Conservation (phyloP, 805 yeast species). For the Zygosaccharomyces bailii region DNA sequence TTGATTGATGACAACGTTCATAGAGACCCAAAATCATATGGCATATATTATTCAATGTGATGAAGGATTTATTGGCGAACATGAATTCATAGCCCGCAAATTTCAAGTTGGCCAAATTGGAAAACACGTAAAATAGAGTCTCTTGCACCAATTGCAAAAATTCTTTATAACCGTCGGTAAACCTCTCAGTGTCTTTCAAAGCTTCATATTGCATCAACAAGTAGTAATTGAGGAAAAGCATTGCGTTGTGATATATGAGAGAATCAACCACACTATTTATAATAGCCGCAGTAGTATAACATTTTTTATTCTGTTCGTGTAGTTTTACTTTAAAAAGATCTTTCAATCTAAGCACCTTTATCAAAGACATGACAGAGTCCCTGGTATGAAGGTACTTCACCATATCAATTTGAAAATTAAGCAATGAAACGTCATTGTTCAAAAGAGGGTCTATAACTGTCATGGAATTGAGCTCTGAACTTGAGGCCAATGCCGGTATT, state of each 20-base stretch:
- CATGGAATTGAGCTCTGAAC: conserved; percentile 20
- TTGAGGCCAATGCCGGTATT: conserved; percentile 23
- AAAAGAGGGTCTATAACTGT: conserved; percentile 29
- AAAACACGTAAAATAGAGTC: conserved; percentile 32
- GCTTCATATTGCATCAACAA: conserved; percentile 29
- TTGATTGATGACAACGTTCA: conserved; percentile 19
- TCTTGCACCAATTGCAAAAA: conserved; percentile 29
- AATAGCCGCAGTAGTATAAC: conserved; percentile 24
- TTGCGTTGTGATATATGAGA: conserved; percentile 28
- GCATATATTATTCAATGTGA: conserved; percentile 22
- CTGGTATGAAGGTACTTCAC: conserved; percentile 30
- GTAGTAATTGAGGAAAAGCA: conserved; percentile 24
- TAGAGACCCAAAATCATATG: conserved; percentile 28
- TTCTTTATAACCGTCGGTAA: conserved; percentile 22
- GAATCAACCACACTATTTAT: conserved; percentile 29
- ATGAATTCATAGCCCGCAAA: conserved; percentile 34
- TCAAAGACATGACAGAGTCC: conserved; percentile 23
- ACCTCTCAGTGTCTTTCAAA: conserved; percentile 18
- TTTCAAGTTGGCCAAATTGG: conserved; percentile 31
- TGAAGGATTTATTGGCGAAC: conserved; percentile 30
- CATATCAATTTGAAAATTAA: conserved; percentile 25
- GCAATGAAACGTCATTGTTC: conserved; percentile 19
- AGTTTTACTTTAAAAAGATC: conserved; percentile 21
- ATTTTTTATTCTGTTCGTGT: conserved; percentile 25
- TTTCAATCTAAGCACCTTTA: conserved; percentile 19